These are phyloP conservation scores for Annulohypoxylon bovei DNA, from an alignment of 495 filamentous ascomycete species.

Conservation along the genomic window DNA sequence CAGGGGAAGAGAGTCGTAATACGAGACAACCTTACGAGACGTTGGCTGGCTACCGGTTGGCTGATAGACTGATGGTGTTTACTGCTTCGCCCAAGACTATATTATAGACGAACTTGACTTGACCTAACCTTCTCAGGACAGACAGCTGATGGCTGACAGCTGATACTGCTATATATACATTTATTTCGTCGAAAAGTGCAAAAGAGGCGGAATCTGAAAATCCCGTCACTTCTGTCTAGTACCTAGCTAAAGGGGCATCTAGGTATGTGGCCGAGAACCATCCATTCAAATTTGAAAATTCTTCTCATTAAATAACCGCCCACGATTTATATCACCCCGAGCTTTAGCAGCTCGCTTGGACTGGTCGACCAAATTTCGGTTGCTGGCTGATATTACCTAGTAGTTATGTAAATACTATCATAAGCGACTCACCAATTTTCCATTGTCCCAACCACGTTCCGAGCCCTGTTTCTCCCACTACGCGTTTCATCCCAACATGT, in stretches of 20 bases:
- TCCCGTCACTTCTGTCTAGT: too few species aligned
- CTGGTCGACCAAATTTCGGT: slow-evolving; percentile 17
- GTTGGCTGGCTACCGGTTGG: not conserved
- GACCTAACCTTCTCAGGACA: not conserved
- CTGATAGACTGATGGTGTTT: not conserved
- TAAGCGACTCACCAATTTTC: slow-evolving; percentile 5
- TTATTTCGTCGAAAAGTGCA: not conserved
- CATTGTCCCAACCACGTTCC: not conserved
- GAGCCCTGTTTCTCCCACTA: not conserved
- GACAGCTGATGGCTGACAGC: not conserved
- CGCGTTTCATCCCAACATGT: slow-evolving; percentile 19
- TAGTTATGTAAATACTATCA: not conserved
- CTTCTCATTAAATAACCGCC: not conserved
- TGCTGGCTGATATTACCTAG: not conserved
- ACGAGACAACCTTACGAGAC: slow-evolving; percentile 2
- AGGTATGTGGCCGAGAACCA: not conserved
- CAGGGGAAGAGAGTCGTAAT: slow-evolving; percentile 7
- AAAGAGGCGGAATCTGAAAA: too few species aligned
- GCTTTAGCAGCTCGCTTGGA: not conserved
- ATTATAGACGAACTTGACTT: not conserved
- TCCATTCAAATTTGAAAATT: not conserved
- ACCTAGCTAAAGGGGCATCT: not conserved
- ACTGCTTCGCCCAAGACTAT: not conserved
- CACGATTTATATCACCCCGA: not conserved
- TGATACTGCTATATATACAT: not conserved